Evolutionary conservation across 2,329 filamentous ascomycete genomes (phyloP).

Genomic region (Fusarium anguioides): DNA sequence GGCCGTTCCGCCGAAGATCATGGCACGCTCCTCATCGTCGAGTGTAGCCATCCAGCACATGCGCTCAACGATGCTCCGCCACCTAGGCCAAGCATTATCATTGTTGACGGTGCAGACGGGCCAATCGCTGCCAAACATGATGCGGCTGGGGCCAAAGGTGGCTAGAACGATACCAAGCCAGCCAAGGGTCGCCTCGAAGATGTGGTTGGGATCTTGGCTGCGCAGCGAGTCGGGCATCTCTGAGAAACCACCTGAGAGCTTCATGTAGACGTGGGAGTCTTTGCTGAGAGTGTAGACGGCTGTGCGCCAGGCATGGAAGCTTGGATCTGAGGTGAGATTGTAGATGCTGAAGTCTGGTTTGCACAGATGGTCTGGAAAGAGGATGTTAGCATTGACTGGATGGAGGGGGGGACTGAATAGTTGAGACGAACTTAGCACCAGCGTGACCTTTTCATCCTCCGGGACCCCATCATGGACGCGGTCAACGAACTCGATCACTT

Average conservation of each 20-base stretch:
- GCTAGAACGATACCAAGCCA: slow-evolving; percentile 80
- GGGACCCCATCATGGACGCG: slow-evolving; percentile 71
- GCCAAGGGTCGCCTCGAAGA: slow-evolving; percentile 72
- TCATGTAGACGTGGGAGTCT: slow-evolving; percentile 80
- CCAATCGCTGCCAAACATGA: slow-evolving; percentile 97
- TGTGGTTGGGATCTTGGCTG: slow-evolving; percentile 60
- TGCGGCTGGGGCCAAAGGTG: slow-evolving; percentile 75
- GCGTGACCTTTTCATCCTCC: slow-evolving; percentile 69
- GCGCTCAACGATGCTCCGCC: slow-evolving; percentile 76
- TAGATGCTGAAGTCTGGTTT: slow-evolving; percentile 81
- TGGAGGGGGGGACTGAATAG: neutral
- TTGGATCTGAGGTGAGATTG: slow-evolving; percentile 64
- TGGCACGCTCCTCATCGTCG: slow-evolving; percentile 68
- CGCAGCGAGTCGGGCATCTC: slow-evolving; percentile 74
- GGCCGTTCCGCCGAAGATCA: slow-evolving; percentile 80
- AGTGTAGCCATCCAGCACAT: slow-evolving; percentile 73
- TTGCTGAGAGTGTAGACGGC: slow-evolving; percentile 75
- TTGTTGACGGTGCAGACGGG: slow-evolving; percentile 81
- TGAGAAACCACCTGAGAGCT: slow-evolving; percentile 87
- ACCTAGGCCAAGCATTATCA: slow-evolving; percentile 76
- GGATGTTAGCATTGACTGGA: slow-evolving; percentile 14
- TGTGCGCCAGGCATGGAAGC: slow-evolving; percentile 75
- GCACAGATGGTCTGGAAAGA: slow-evolving; percentile 80
- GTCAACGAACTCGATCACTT: slow-evolving; percentile 76
- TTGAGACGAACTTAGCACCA: slow-evolving; percentile 74